Base-by-base conservation (phyloP, 768 basidiomycete species). In the Asterophora parasitica region DNA sequence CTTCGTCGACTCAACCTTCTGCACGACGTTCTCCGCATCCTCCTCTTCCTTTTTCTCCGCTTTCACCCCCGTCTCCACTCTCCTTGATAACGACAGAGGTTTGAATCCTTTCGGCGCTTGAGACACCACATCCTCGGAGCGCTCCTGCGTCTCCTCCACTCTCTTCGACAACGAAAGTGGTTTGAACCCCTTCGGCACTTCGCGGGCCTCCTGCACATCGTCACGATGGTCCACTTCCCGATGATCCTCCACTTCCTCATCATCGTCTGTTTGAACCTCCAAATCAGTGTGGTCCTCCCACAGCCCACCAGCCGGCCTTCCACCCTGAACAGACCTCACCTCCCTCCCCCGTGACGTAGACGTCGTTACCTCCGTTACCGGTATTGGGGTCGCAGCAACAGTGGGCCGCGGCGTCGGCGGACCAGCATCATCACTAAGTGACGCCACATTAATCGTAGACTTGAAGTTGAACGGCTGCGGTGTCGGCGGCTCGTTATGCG, bases 241-340 rank as follows among this genome's bases (percentile, higher is more conserved):
- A 6, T 23, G 6, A 23, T 23, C 23, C 23, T 23, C 23, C 23
- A 23, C 3, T 23, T 23, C 23, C 23, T 23, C 23, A 6, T 23
- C 23, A 23, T 23, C 23, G 23, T 23, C 23, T 23, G 6, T 3
- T 23, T 23, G n/a, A n/a, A n/a, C 19, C 16, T 48, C 53, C 30
- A 47, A 48, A 17, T 52, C 39, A 7, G 19, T 15, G 35, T 44
- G 46, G 7, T 46, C 53, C 35, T 54, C 53, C 53, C 53, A 54
- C 19, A 54, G 4, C 28, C 53, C 53, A 10, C 42, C 53, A 16
- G 46, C 31, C 11, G 53, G 53, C 19, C 53, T 48, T 31, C 43
- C 49, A 28, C 34, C 51, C 12, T 26, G n/a, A 34, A 30, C 54
- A 23, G 47, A 38, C 20, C 44, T 43, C 19, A 23, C 34, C 17